Base-by-base conservation (phyloP, 78 protist species). In the Dictyostelium intermedium region DNA sequence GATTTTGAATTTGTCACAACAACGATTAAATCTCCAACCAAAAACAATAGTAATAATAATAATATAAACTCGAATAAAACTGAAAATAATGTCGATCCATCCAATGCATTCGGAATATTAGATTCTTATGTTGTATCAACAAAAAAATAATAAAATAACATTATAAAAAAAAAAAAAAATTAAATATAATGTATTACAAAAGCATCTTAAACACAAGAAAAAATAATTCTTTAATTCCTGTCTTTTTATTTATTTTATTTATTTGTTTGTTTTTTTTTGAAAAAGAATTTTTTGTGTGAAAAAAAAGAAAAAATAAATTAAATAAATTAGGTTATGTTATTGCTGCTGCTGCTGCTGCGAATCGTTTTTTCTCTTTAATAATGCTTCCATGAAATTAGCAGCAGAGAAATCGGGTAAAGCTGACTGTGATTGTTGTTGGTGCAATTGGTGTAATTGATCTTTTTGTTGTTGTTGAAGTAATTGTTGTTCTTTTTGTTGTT, bases 111-210 rank as follows among this genome's bases (percentile, higher is more conserved):
- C 8, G 74, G 74, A 11, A 30, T 66, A 1, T 66, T 66, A 10
- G 74, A 66, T 66, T 66, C 74, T 7, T 66, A 66, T 66, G 35
- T 66, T 25, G 66, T 56, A 56, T 27, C 74, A 27, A 11, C 74
- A 66, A 66, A 66, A 30, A 66, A 66, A 66, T 66, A 66, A 66
- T n/a, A n/a, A n/a, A n/a, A n/a, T n/a, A n/a, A n/a, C n/a, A n/a
- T n/a, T n/a, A n/a, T n/a, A n/a, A n/a, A n/a, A n/a, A n/a, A n/a
- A n/a, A n/a, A n/a, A n/a, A n/a, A n/a, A n/a, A n/a, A n/a, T n/a
- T n/a, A n/a, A n/a, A n/a, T n/a, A n/a, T n/a, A n/a, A n/a, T n/a
- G n/a, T n/a, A n/a, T n/a, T n/a, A n/a, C n/a, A n/a, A n/a, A 41
- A 41, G 9, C 47, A 2, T 10, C 9, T 41, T 41, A 41, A 41